Evolutionary conservation across 176 grass and related monocot species (phyloP).

Genomic region (Aegilops sharonensis): DNA sequence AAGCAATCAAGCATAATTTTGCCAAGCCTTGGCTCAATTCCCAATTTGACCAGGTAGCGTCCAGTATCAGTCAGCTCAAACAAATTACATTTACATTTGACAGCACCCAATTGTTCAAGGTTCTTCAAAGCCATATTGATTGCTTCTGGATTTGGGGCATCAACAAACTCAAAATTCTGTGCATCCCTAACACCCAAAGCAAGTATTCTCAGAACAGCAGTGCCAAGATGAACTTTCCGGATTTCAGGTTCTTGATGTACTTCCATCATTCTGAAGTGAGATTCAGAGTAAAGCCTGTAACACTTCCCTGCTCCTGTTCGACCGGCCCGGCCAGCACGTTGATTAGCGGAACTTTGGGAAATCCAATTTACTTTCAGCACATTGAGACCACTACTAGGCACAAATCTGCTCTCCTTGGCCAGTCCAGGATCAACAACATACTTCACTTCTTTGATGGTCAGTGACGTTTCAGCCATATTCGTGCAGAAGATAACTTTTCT

Average conservation of each 20-base stretch:
- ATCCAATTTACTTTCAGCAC: conserved; percentile 78
- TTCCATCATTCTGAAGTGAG: conserved; percentile 76
- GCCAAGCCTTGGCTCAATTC: conserved; percentile 81
- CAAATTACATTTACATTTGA: conserved; percentile 42
- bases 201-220: conserved; percentile 82
- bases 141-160: conserved; percentile 76
- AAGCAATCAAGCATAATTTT: conserved; percentile 95
- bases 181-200: conserved; percentile 64
- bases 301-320: conserved; percentile 71
- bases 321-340: conserved; percentile 72
- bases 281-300: conserved; percentile 83
- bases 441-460: conserved; percentile 81
- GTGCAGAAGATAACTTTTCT: conserved; percentile 93
- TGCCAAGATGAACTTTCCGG: conserved; percentile 88
- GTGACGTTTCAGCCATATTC: conserved; percentile 89
- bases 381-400: conserved; percentile 65
- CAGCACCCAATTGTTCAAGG: conserved; percentile 76
- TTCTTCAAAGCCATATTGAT: conserved; percentile 69
- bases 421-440: conserved; percentile 92
- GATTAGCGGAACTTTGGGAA: conserved; percentile 79
- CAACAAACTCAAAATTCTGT: conserved; percentile 81
- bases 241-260: conserved; percentile 95
- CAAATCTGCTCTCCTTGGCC: conserved; percentile 77
- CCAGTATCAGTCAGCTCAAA: conserved; percentile 74
- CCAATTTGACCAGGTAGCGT: conserved; percentile 64